phyloP scores from a whole-genome alignment of 1,284 basidiomycete species.

The Exobasidium rhododendri region DNA sequence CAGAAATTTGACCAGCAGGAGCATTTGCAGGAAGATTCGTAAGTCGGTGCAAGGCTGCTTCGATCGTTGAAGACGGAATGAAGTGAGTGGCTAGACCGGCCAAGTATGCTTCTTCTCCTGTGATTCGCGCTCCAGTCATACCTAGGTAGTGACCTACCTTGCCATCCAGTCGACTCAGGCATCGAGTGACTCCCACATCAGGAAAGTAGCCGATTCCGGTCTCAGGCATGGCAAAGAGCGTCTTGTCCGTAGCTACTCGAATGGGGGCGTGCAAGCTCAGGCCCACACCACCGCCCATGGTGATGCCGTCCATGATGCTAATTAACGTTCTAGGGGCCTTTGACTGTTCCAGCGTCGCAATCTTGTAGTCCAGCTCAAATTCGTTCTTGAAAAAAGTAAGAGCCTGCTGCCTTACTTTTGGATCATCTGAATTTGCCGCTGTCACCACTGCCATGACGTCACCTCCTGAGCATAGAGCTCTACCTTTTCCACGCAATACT shows the following conservation, averaged over 20 bases:
- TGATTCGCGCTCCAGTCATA: conserved; percentile 66
- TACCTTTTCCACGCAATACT: conserved; percentile 61
- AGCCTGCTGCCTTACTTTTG: conserved; percentile 60
- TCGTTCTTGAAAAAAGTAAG: conserved; percentile 86
- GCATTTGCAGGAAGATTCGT: conserved; percentile 29
- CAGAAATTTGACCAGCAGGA: conserved; percentile 29
- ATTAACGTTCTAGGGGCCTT: conserved; percentile 22
- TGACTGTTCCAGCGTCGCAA: conserved; percentile 61
- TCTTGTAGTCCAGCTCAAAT: conserved; percentile 83
- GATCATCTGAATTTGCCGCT: conserved; percentile 30
- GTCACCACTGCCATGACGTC: conserved; percentile 69
- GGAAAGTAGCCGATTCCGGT: conserved; percentile 60
- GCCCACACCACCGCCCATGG: conserved; percentile 96
- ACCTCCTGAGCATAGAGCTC: conserved; percentile 90
- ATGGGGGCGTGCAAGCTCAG: conserved; percentile 83
- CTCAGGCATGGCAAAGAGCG: conserved; percentile 79
- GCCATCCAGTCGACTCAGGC: conserved; percentile 85
- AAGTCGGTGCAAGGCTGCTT: conserved; percentile 35
- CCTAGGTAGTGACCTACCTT: conserved; percentile 87
- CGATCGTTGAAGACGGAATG: conserved; percentile 32
- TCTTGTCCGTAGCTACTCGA: conserved; percentile 89
- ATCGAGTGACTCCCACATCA: conserved; percentile 88
- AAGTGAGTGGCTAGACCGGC: conserved; percentile 50
- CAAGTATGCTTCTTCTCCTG: conserved; percentile 48
- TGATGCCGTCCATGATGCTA: conserved; percentile 58